phyloP scores from a whole-genome alignment of 768 basidiomycete species.

The Chalciporus sphaerocephalus region DNA sequence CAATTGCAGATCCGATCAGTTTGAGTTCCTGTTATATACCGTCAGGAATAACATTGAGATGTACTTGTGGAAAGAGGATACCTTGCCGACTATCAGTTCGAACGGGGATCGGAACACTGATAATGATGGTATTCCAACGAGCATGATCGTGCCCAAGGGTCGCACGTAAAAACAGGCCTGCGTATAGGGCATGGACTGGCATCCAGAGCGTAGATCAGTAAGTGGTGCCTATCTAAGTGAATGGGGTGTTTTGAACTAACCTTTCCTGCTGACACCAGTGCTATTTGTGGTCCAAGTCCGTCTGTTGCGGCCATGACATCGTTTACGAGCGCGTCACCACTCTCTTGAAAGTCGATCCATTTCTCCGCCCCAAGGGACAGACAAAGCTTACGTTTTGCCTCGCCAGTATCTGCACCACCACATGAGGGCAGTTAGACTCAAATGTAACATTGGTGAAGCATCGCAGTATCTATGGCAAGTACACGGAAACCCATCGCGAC shows the following conservation, averaged over 20 bases:
- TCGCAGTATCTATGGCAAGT: slow-evolving; percentile 37
- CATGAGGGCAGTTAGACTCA: neutral
- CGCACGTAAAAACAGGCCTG: slow-evolving; percentile 45
- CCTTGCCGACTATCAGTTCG: slow-evolving; percentile 30
- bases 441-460: neutral
- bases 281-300: slow-evolving; percentile 43
- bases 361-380: slow-evolving; percentile 39
- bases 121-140: slow-evolving; percentile 37
- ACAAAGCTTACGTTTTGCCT: slow-evolving; percentile 37
- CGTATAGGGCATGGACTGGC: slow-evolving; percentile 36
- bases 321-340: slow-evolving; percentile 34
- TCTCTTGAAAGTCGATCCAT: slow-evolving; percentile 44
- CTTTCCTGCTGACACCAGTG: slow-evolving; percentile 18
- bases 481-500: slow-evolving; percentile 39
- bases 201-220: neutral
- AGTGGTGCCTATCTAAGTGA: neutral
- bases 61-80: neutral
- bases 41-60: neutral
- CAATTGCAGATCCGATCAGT: slow-evolving; percentile 17
- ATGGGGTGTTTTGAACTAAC: slow-evolving; percentile 7
- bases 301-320: slow-evolving; percentile 37
- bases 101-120: slow-evolving; percentile 27
- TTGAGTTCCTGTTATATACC: slow-evolving; percentile 16
- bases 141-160: slow-evolving; percentile 37
- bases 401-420: slow-evolving; percentile 36